phyloP scores from a whole-genome alignment of 495 filamentous ascomycete species.

The Poronia punctata region DNA sequence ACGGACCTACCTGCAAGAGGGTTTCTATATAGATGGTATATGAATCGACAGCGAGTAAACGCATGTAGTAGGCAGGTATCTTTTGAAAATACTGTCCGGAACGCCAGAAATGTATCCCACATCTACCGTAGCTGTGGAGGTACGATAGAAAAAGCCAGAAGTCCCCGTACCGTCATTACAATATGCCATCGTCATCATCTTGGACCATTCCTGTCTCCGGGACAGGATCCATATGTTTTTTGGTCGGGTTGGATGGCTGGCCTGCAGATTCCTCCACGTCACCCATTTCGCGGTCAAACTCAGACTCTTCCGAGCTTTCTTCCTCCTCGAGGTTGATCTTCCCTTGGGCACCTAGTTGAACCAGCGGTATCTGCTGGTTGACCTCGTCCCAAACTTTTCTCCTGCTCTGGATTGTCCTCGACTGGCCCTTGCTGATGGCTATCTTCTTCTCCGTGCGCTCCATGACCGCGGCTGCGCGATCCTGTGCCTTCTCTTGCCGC shows the following conservation, averaged over 20 bases:
- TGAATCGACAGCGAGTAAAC: not conserved
- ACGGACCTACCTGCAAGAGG: too few relatives aligned
- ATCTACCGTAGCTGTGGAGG: not conserved
- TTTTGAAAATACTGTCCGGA: slow-evolving; percentile 2
- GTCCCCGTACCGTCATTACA: slow-evolving; percentile 4
- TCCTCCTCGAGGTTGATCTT: slow-evolving; percentile 4
- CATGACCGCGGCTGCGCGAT: slow-evolving; percentile 62
- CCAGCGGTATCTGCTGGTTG: slow-evolving; percentile 37
- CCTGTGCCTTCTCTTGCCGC: slow-evolving; percentile 64
- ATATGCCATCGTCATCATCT: slow-evolving; percentile 19
- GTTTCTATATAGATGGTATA: too few relatives aligned
- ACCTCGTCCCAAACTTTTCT: slow-evolving; percentile 53
- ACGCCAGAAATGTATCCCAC: slow-evolving; percentile 12
- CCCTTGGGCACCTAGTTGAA: not conserved
- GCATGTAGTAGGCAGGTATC: slow-evolving; percentile 4
- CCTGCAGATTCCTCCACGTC: slow-evolving; percentile 11
- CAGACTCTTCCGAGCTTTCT: slow-evolving; percentile 15
- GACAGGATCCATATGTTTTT: not conserved
- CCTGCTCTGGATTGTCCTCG: slow-evolving; percentile 51
- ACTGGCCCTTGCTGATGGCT: slow-evolving; percentile 54
- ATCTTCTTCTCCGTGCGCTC: slow-evolving; percentile 67
- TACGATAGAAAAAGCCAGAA: not conserved
- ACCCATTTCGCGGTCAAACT: slow-evolving; percentile 34
- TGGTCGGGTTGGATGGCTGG: not conserved
- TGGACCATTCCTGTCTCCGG: slow-evolving; percentile 10